Conservation (phyloP, 176 grass and related monocot species). For the Tillandsia leiboldiana region DNA sequence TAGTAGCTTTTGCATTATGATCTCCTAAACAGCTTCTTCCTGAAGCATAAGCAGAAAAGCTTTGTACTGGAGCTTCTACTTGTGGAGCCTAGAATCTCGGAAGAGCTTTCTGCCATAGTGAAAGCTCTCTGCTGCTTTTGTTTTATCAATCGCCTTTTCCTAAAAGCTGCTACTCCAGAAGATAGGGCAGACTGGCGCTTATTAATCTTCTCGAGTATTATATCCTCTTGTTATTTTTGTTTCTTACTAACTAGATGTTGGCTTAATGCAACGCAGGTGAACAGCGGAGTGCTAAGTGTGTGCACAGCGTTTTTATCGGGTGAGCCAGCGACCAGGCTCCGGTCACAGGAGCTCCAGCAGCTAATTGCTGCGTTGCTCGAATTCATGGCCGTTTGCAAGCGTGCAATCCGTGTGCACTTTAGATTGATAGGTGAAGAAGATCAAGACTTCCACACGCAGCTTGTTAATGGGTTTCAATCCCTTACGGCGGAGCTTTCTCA, state of each 20-base stretch:
- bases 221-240: not conserved
- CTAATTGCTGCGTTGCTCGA: constrained; percentile 92
- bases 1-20: too few relatives aligned
- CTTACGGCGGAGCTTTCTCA: constrained; percentile 96
- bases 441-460: constrained; percentile 96
- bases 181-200: too few relatives aligned
- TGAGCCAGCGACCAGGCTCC: constrained; percentile 85
- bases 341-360: constrained; percentile 94
- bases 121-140: too few relatives aligned
- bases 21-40: too few relatives aligned
- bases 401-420: constrained; percentile 91
- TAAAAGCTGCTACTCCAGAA: not conserved
- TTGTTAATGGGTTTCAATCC: constrained; percentile 97
- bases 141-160: not conserved
- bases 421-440: constrained; percentile 97
- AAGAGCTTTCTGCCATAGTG: too few relatives aligned
- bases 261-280: constrained; percentile 50
- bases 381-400: constrained; percentile 99
- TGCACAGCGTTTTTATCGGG: constrained; percentile 97
- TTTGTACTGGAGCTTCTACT: too few relatives aligned
- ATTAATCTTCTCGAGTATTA: not conserved
- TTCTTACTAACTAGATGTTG: not conserved
- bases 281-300: constrained; percentile 91
- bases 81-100: too few relatives aligned
- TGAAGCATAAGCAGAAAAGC: too few relatives aligned